Evolutionary conservation across 768 basidiomycete genomes (phyloP).

Genomic region (Amanita jacksonii): DNA sequence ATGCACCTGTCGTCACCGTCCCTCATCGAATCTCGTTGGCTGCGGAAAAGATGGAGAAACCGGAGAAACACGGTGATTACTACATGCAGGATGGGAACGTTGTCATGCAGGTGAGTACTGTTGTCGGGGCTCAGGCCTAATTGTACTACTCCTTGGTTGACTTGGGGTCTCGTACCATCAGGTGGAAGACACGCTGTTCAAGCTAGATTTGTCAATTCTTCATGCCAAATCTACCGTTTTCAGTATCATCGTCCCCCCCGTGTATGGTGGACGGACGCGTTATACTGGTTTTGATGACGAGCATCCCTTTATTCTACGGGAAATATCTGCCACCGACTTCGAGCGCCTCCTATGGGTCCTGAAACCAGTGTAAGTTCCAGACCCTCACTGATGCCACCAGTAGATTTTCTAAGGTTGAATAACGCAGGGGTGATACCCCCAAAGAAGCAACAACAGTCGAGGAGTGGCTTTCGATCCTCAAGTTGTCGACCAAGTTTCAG

Average conservation of each 20-base stretch:
- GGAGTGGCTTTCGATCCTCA: constrained; percentile 25
- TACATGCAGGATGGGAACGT: constrained; percentile 23
- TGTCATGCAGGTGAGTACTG: constrained; percentile 20
- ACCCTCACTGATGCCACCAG: too few species aligned
- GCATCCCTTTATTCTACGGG: constrained; percentile 34
- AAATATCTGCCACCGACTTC: constrained; percentile 38
- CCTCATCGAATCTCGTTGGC: neutral
- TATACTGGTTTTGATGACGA: constrained; percentile 17
- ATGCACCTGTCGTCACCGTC: neutral
- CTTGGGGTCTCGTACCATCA: constrained; percentile 12
- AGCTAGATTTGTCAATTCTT: constrained; percentile 37
- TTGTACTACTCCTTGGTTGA: too few species aligned
- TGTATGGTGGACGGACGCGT: constrained; percentile 16
- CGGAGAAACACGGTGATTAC: constrained; percentile 18
- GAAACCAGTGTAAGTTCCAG: constrained; percentile 36
- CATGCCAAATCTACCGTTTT: constrained; percentile 26
- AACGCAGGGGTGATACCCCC: constrained; percentile 10
- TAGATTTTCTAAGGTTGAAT: neutral
- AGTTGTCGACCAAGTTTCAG: constrained; percentile 24
- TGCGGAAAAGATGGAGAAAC: neutral
- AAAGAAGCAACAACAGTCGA: constrained; percentile 17
- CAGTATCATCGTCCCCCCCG: constrained; percentile 23
- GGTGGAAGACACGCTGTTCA: constrained; percentile 46
- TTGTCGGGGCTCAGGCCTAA: too few species aligned
- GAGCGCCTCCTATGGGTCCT: constrained; percentile 44